phyloP scores from a whole-genome alignment of 768 basidiomycete genomes.

The Thelephora ganbajun region DNA sequence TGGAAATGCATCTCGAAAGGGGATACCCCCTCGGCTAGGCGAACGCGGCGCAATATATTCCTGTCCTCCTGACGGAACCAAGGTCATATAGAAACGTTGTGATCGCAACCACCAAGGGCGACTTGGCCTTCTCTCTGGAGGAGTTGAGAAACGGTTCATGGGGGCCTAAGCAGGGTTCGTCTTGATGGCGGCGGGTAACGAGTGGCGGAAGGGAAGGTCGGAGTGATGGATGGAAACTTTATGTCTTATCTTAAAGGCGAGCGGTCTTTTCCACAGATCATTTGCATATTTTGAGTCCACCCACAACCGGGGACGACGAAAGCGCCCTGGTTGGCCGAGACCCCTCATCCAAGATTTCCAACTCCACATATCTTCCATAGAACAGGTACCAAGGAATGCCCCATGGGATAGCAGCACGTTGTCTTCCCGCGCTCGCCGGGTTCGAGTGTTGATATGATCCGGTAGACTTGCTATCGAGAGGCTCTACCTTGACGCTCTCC shows the following conservation, averaged over 20 bases:
- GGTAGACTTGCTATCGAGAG: slow-evolving; percentile 68
- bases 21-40: too few species aligned
- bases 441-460: slow-evolving; percentile 2
- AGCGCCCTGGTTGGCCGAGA: slow-evolving; percentile 76
- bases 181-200: slow-evolving; percentile 72
- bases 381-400: slow-evolving; percentile 43
- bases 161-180: slow-evolving; percentile 85
- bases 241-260: slow-evolving; percentile 92
- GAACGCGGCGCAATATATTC: slow-evolving; percentile 86
- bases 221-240: slow-evolving; percentile 57
- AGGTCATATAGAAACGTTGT: too few species aligned
- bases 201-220: slow-evolving; percentile 83
- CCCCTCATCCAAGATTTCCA: slow-evolving; percentile 85
- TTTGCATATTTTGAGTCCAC: neutral
- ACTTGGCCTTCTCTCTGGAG: too few species aligned
- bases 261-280: neutral
- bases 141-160: slow-evolving; percentile 62
- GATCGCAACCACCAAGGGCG: too few species aligned
- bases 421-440: neutral
- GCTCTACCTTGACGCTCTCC: slow-evolving; percentile 51
- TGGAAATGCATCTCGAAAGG: too few species aligned
- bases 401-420: slow-evolving; percentile 67
- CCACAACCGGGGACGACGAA: slow-evolving; percentile 58
- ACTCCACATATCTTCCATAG: slow-evolving; percentile 72
- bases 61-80: slow-evolving; percentile 53